Conservation (phyloP, 1,284 basidiomycete species). For the Rhodotorula mucilaginosa region DNA sequence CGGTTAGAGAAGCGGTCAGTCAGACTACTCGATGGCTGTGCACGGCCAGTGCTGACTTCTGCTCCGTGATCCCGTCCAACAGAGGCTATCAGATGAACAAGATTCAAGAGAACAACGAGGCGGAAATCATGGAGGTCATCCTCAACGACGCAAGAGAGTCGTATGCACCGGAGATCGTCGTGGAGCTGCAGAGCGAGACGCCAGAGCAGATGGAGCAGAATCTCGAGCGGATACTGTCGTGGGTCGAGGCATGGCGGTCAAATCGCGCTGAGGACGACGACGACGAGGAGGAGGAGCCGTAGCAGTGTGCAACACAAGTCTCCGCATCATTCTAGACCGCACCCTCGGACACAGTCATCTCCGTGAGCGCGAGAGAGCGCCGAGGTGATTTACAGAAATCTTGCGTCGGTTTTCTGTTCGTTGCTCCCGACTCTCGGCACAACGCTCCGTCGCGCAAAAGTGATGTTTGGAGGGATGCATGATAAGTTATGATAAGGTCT, state of each 20-base stretch:
- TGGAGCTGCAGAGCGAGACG: slow-evolving; percentile 77
- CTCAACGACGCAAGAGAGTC: slow-evolving; percentile 81
- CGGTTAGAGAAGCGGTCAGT: slow-evolving; percentile 85
- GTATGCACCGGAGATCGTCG: slow-evolving; percentile 79
- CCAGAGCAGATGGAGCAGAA: slow-evolving; percentile 82
- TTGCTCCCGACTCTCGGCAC: too few relatives aligned
- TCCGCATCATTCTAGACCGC: not conserved
- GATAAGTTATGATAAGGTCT: not conserved
- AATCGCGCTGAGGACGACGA: slow-evolving; percentile 13
- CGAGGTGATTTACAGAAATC: too few relatives aligned
- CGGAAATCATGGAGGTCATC: slow-evolving; percentile 95
- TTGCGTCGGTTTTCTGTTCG: too few relatives aligned
- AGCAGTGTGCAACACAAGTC: not conserved
- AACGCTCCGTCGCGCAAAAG: too few relatives aligned
- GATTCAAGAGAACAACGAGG: slow-evolving; percentile 96
- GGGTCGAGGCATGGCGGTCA: slow-evolving; percentile 53
- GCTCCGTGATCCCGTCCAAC: slow-evolving; percentile 5
- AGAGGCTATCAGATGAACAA: slow-evolving; percentile 88
- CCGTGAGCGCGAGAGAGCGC: too few relatives aligned
- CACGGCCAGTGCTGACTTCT: too few relatives aligned
- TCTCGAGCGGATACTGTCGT: slow-evolving; percentile 74
- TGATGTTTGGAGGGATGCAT: not conserved
- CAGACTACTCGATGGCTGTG: too few relatives aligned
- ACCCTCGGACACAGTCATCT: too few relatives aligned
- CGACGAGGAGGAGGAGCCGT: slow-evolving; percentile 11